phyloP scores from a whole-genome alignment of 1,284 basidiomycete genomes.

The Boletus nobilissimus region DNA sequence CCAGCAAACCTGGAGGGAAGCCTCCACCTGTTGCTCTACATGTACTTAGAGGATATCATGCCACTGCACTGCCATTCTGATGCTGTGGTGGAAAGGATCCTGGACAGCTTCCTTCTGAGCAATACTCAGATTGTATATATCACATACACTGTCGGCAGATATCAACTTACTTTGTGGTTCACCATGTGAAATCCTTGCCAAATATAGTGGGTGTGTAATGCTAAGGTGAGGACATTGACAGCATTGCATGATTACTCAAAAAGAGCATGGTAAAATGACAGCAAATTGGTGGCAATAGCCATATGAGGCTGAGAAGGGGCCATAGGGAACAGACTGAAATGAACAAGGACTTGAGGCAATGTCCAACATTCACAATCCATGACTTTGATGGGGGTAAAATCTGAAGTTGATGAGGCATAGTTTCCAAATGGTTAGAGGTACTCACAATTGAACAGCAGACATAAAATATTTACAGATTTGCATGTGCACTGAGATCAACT shows the following conservation, averaged over 20 bases:
- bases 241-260: neutral
- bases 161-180: neutral
- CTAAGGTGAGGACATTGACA: slow-evolving; percentile 15
- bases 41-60: neutral
- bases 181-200: neutral
- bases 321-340: slow-evolving; percentile 5
- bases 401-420: neutral
- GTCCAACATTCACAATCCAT: slow-evolving; percentile 3
- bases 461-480: no score
- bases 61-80: neutral
- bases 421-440: no score
- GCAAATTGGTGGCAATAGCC: neutral
- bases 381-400: neutral
- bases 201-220: slow-evolving; percentile 7
- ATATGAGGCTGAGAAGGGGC: slow-evolving; percentile 15
- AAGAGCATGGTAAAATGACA: neutral
- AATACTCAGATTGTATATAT: no score
- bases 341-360: neutral
- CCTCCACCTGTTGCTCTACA: neutral
- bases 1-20: neutral
- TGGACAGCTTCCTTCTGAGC: neutral
- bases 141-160: no score
- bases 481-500: no score
- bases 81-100: neutral
- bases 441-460: no score